Evolutionary conservation across 345 rosid species (phyloP), one percentile per base, ranked within the genome.

Genomic region (Gossypioides kirkii): DNA sequence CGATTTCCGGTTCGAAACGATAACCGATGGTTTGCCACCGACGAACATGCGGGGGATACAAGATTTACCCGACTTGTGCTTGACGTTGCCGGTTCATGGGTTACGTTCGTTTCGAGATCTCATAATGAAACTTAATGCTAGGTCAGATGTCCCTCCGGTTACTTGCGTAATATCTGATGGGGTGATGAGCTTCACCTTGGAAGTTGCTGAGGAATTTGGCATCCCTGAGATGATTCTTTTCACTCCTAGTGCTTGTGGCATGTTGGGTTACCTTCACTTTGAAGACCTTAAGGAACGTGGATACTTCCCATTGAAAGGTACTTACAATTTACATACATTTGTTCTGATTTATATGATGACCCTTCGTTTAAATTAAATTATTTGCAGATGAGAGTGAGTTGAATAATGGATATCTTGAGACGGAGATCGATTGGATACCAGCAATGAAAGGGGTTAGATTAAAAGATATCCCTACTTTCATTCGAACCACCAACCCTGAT

Each of bases 371-470:
- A 2, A 1, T 22, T 3, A 25, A 5, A 63, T 18, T 41, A 63
- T 64, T 20, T 64, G 52, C 83, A 87, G 89, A 85, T 79, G 84
- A 72, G 38, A 77, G 77, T 70, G 65, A 78, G 61, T 38, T 82
- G 42, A 82, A 70, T 26, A 87, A 87, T n/a, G 87, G 88, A 23
- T 78, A 81, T 47, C 41, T 87, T 45, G 83, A 81, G 13, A 86
- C 84, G 0, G 61, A 23, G 4, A 71, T 84, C 2, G 85, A 84
- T 61, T 87, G 85, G 86, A 78, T 87, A 14, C 84, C 85, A 0
- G 77, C 75, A 3, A 77, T 84, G 89, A 78, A 78, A 25, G 76
- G 72, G 16, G 70, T 87, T 25, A 72, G 78, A 25, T 46, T 87
- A 46, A 84, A 52, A 58, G 87, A 84, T 28, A 28, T 87, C 0